Evolutionary conservation across 2,329 filamentous ascomycete species (phyloP).

Genomic region (Akanthomyces muscarius): DNA sequence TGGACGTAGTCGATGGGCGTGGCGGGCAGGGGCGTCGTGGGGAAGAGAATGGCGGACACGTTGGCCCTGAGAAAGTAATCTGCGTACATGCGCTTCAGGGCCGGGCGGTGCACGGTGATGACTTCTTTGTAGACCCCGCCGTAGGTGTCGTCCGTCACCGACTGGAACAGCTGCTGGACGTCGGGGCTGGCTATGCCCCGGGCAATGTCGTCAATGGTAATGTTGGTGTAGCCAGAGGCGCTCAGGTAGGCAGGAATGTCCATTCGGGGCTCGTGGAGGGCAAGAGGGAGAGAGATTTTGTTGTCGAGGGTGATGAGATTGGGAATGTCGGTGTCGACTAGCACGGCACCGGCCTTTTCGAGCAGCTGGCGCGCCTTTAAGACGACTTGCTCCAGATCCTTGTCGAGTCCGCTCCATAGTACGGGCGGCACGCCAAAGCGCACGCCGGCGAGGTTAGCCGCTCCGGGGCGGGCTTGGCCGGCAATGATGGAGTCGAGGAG

Average conservation of each 20-base stretch:
- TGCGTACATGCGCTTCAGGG: conserved; percentile 19
- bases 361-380: conserved; percentile 11
- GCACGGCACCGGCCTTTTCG: conserved; percentile 16
- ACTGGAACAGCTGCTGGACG: conserved; percentile 11
- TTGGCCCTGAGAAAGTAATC: conserved; percentile 16
- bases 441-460: conserved; percentile 10
- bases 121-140: conserved; percentile 15
- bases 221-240: conserved; percentile 7
- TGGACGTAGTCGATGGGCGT: conserved; percentile 17
- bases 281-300: conserved; percentile 13
- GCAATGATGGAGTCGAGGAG: conserved; percentile 19
- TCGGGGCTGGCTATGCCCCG: conserved; percentile 18
- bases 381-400: conserved; percentile 14
- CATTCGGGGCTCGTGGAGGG: conserved; percentile 15
- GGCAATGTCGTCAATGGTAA: conserved; percentile 13
- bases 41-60: conserved; percentile 20
- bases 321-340: conserved; percentile 20
- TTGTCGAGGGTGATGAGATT: conserved; percentile 17
- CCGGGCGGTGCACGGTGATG: conserved; percentile 19
- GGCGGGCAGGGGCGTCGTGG: conserved; percentile 21
- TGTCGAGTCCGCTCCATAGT: conserved; percentile 20
- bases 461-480: neutral
- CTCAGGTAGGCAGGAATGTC: conserved; percentile 19
- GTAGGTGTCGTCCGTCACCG: conserved; percentile 10
- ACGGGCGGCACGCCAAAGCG: conserved; percentile 19